Conservation (phyloP, 371 early-diverging fungal genomes). For the Basidiobolus heterosporus region DNA sequence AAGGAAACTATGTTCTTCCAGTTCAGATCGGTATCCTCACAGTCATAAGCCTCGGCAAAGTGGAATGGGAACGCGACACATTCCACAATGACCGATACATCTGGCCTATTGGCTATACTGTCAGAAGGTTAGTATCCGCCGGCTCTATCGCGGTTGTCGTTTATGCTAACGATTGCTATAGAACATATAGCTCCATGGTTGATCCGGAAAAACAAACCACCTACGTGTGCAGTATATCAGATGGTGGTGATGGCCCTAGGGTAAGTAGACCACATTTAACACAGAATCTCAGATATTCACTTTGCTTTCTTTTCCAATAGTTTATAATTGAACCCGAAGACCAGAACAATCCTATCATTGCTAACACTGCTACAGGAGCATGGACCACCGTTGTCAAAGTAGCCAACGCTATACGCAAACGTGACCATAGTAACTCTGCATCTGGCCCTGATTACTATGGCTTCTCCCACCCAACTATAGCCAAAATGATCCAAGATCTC, state of each 20-base stretch:
- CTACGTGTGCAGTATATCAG: slow-evolving; percentile 66
- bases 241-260: slow-evolving; percentile 64
- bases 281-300: not conserved
- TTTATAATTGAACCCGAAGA: slow-evolving; percentile 69
- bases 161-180: slow-evolving; percentile 7
- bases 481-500: slow-evolving; percentile 78
- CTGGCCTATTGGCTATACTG: slow-evolving; percentile 75
- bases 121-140: slow-evolving; percentile 18
- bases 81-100: slow-evolving; percentile 87
- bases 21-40: slow-evolving; percentile 69
- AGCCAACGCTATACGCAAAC: slow-evolving; percentile 55
- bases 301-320: slow-evolving; percentile 11
- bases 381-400: slow-evolving; percentile 73
- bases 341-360: slow-evolving; percentile 24
- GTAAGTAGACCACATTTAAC: slow-evolving; percentile 5
- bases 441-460: slow-evolving; percentile 87
- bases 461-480: slow-evolving; percentile 71
- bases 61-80: slow-evolving; percentile 59
- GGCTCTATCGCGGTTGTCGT: no score
- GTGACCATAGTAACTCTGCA: slow-evolving; percentile 62
- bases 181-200: slow-evolving; percentile 62
- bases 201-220: slow-evolving; percentile 45
- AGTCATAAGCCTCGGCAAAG: slow-evolving; percentile 49
- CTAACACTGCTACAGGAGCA: slow-evolving; percentile 72
- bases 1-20: slow-evolving; percentile 61